Conservation (phyloP, 116 monocot genomes). For the Zostera marina region DNA sequence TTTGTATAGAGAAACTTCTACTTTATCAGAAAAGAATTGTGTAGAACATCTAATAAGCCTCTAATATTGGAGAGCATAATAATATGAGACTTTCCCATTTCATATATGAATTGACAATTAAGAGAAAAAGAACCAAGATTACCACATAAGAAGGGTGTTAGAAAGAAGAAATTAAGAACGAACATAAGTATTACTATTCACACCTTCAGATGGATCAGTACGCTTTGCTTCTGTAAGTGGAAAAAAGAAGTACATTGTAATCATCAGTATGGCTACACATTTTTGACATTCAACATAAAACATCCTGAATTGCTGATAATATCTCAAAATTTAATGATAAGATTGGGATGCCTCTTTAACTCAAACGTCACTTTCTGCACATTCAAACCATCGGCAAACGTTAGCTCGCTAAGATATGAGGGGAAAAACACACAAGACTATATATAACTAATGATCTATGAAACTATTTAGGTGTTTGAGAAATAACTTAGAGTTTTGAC, state of each 20-base stretch:
- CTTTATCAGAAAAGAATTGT: too few species aligned
- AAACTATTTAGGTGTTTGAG: too few species aligned
- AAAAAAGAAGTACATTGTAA: slow-evolving; percentile 13
- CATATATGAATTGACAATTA: neutral
- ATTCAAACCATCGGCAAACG: neutral
- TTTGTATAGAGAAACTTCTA: too few species aligned
- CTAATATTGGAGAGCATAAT: too few species aligned
- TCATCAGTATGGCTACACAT: slow-evolving; percentile 2
- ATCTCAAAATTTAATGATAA: neutral
- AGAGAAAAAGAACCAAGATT: neutral
- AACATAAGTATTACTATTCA: neutral
- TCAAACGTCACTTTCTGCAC: neutral
- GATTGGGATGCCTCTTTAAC: neutral
- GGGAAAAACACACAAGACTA: too few species aligned
- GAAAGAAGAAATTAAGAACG: neutral
- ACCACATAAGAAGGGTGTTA: neutral
- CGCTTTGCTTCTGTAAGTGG: slow-evolving; percentile 11
- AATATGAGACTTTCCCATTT: neutral
- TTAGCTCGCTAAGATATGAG: too few species aligned
- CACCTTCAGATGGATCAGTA: slow-evolving; percentile 59
- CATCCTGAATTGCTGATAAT: neutral
- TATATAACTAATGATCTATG: too few species aligned
- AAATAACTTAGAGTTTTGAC: too few species aligned
- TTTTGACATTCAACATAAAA: neutral
- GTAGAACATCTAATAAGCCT: too few species aligned